These are phyloP conservation scores for Trapa incisa DNA, from an alignment of 345 rosid genomes.

Conservation along the genomic window DNA sequence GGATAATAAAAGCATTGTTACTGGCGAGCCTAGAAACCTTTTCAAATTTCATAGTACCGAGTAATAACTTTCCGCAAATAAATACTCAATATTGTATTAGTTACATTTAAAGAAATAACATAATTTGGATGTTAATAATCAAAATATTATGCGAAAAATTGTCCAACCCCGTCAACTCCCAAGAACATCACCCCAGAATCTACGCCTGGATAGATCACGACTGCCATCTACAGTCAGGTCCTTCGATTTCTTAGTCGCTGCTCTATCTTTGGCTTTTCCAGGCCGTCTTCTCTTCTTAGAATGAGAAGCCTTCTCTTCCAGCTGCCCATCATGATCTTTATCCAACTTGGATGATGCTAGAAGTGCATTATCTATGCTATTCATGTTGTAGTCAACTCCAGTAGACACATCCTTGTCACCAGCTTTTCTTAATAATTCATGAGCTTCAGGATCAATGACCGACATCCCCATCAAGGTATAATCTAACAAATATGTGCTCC, in stretches of 20 bases:
- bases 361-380: neutral
- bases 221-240: neutral
- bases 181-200: too few species aligned
- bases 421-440: neutral
- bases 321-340: constrained; percentile 1
- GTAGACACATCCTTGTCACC: constrained; percentile 7
- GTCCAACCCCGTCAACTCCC: too few species aligned
- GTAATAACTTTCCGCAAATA: too few species aligned
- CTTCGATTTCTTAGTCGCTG: neutral
- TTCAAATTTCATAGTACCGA: too few species aligned
- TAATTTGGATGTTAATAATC: too few species aligned
- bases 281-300: neutral
- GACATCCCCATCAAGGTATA: constrained; percentile 79
- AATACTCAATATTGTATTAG: too few species aligned
- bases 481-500: constrained; percentile 84
- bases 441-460: constrained; percentile 47
- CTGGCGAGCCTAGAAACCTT: too few species aligned
- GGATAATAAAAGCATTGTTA: too few species aligned
- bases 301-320: constrained; percentile 1
- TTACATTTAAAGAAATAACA: too few species aligned
- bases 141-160: too few species aligned
- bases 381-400: neutral
- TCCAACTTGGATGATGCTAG: neutral
- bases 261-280: neutral
- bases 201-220: neutral